Percentiles rank a stretch among this genome's conserved stretches.
Conservation (phyloP, 202 grass and related monocot species). For the Zoysia matrella region DNA sequence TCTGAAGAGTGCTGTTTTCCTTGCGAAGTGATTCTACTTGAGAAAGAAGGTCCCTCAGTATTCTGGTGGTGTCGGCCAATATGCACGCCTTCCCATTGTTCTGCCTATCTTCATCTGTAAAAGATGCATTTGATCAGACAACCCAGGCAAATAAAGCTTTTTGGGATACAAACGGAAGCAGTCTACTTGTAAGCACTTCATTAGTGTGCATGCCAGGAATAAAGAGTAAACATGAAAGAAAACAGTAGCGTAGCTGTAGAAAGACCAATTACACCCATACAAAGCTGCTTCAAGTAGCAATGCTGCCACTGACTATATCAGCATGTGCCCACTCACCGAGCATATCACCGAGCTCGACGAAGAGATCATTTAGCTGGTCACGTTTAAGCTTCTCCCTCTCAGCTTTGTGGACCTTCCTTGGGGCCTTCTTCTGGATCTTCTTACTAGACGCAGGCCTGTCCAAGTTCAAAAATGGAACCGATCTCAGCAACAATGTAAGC, state of each 20-base stretch:
- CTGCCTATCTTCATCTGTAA: constrained; percentile 81
- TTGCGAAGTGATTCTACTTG: constrained; percentile 73
- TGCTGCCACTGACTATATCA: not conserved
- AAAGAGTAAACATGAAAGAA: not conserved
- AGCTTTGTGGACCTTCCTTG: constrained; percentile 71
- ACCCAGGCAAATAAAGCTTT: not conserved
- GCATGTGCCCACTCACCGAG: constrained; percentile 52
- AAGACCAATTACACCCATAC: not conserved
- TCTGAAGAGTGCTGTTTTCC: constrained; percentile 68
- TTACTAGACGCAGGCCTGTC: constrained; percentile 52
- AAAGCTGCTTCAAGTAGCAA: not conserved
- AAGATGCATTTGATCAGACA: constrained; percentile 32
- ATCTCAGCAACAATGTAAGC: constrained; percentile 18
- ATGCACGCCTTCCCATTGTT: constrained; percentile 34
- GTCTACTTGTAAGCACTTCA: not conserved
- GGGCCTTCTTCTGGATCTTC: constrained; percentile 61
- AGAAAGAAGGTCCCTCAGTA: constrained; percentile 62
- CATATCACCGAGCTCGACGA: constrained; percentile 58
- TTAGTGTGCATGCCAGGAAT: not conserved
- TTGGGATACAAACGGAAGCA: not conserved
- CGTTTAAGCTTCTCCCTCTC: constrained; percentile 93
- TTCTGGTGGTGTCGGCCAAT: constrained; percentile 49
- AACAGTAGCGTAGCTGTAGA: not conserved
- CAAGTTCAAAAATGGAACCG: not conserved
- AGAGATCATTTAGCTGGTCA: constrained; percentile 83